A percentile compares a stretch with the other conserved stretches of the same genome.
phyloP scores from a whole-genome alignment of 164 flowering plant genomes.

The Macadamia integrifolia region DNA sequence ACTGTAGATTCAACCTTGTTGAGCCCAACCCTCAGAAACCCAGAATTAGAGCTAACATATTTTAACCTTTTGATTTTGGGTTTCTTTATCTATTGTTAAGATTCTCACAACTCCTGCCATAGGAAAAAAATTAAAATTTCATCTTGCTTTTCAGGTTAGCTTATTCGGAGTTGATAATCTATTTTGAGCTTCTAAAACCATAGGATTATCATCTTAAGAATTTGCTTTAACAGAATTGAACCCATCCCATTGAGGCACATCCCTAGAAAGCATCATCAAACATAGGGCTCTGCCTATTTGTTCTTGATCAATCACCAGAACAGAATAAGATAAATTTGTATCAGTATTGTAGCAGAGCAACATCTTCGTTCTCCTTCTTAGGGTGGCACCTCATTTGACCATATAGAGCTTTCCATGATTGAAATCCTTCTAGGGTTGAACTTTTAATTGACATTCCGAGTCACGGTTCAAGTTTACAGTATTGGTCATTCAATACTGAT shows the following conservation, averaged over 20 bases:
- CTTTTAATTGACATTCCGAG: no score
- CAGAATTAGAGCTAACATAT: conserved; percentile 28
- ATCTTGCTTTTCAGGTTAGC: conserved; percentile 14
- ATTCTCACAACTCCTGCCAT: no score
- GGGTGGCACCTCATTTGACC: conserved; percentile 88
- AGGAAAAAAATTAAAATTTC: no score
- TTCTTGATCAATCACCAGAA: conserved; percentile 60
- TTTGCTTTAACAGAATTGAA: conserved; percentile 38
- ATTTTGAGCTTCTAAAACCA: conserved; percentile 35
- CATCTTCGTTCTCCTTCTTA: conserved; percentile 37
- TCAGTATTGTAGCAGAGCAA: conserved; percentile 23
- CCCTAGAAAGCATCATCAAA: conserved; percentile 85
- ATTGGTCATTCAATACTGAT: no score
- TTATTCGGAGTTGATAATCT: conserved; percentile 37
- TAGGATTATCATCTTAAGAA: conserved; percentile 61
- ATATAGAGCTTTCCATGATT: conserved; percentile 67
- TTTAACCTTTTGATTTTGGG: background rate
- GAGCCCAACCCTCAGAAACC: conserved; percentile 20
- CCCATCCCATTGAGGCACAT: conserved; percentile 37
- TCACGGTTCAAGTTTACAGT: no score
- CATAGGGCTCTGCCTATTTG: conserved; percentile 73
- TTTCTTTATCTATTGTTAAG: no score
- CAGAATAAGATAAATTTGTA: conserved; percentile 31
- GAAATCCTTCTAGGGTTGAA: conserved; percentile 63
- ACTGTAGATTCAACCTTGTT: conserved; percentile 31